Percentiles rank a stretch among this genome's conserved stretches.
These are phyloP conservation scores for Biscogniauxia sp. DNA, from an alignment of 2,329 filamentous ascomycete species.

Conservation along the genomic window DNA sequence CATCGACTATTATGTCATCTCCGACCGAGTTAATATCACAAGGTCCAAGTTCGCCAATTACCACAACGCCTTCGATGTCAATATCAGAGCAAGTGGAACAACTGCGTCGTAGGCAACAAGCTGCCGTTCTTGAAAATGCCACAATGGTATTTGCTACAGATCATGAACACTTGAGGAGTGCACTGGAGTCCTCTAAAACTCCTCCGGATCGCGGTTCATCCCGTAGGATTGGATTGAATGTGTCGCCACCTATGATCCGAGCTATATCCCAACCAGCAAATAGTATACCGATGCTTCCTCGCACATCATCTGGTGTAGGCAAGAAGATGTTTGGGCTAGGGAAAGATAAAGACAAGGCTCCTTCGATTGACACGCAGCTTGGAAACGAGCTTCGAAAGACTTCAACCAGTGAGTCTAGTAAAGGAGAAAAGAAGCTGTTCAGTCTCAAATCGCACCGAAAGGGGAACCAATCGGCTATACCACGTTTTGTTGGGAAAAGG, in stretches of 20 bases:
- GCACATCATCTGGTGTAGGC: slow-evolving; percentile 43
- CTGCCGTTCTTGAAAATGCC: slow-evolving; percentile 32
- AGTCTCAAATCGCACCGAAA: slow-evolving; percentile 64
- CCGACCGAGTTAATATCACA: slow-evolving; percentile 19
- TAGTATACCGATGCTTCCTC: slow-evolving; percentile 40
- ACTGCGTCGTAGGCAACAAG: slow-evolving; percentile 49
- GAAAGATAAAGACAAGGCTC: slow-evolving; percentile 29
- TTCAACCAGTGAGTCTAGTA: slow-evolving; percentile 40
- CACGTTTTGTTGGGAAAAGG: slow-evolving; percentile 76
- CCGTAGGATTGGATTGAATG: slow-evolving; percentile 44
- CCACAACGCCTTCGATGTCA: slow-evolving; percentile 18
- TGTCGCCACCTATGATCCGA: slow-evolving; percentile 53
- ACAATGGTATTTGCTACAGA: slow-evolving; percentile 20
- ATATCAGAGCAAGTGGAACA: slow-evolving; percentile 36
- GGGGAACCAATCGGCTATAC: slow-evolving; percentile 72
- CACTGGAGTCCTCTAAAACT: slow-evolving; percentile 19
- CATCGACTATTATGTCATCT: slow-evolving; percentile 17
- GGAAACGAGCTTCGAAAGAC: slow-evolving; percentile 33
- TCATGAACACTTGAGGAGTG: slow-evolving; percentile 13
- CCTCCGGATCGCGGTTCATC: slow-evolving; percentile 37
- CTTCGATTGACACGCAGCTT: slow-evolving; percentile 24
- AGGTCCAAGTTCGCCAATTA: slow-evolving; percentile 11
- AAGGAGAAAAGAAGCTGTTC: slow-evolving; percentile 69
- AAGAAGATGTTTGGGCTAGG: slow-evolving; percentile 38
- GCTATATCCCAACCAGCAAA: slow-evolving; percentile 50